phyloP scores from a whole-genome alignment of 1,139 yeast genomes.

The Yamadazyma dushanensis region DNA sequence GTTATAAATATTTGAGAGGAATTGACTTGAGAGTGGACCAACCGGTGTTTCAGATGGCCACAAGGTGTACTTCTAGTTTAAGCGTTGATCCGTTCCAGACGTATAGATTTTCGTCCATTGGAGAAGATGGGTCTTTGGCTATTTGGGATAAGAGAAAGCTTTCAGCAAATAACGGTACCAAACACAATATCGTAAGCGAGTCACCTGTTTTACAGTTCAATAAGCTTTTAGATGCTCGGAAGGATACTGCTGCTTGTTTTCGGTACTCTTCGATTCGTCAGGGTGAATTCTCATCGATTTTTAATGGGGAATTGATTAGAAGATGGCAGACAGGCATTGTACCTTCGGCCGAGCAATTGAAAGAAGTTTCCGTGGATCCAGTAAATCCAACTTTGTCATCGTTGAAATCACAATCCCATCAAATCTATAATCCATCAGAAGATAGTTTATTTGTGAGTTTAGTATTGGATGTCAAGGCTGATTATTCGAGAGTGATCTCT shows the following conservation, averaged over 20 bases:
- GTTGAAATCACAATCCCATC: slow-evolving; percentile 35
- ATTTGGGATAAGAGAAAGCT: slow-evolving; percentile 85
- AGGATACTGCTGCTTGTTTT: slow-evolving; percentile 64
- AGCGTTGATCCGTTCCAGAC: slow-evolving; percentile 65
- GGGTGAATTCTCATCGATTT: slow-evolving; percentile 79
- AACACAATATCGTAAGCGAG: slow-evolving; percentile 30
- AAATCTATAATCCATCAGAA: slow-evolving; percentile 35
- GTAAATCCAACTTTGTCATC: slow-evolving; percentile 16
- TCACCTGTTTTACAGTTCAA: slow-evolving; percentile 68
- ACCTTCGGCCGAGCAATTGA: slow-evolving; percentile 17
- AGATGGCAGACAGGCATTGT: slow-evolving; percentile 78
- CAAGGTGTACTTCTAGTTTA: slow-evolving; percentile 70
- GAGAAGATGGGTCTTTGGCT: slow-evolving; percentile 83
- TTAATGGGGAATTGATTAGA: slow-evolving; percentile 74
- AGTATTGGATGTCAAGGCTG: slow-evolving; percentile 75
- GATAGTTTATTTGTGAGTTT: slow-evolving; percentile 72
- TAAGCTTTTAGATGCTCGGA: slow-evolving; percentile 65
- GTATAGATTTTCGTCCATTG: slow-evolving; percentile 67
- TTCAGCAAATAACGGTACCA: slow-evolving; percentile 20
- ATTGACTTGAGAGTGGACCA: slow-evolving; percentile 71
- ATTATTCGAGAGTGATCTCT: slow-evolving; percentile 77
- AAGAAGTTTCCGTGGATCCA: not conserved
- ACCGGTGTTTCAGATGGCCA: slow-evolving; percentile 73
- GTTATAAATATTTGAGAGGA: slow-evolving; percentile 76
- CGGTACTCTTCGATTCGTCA: slow-evolving; percentile 66